phyloP scores from a whole-genome alignment of 139 green algal species.

The Volvox reticuliferus region DNA sequence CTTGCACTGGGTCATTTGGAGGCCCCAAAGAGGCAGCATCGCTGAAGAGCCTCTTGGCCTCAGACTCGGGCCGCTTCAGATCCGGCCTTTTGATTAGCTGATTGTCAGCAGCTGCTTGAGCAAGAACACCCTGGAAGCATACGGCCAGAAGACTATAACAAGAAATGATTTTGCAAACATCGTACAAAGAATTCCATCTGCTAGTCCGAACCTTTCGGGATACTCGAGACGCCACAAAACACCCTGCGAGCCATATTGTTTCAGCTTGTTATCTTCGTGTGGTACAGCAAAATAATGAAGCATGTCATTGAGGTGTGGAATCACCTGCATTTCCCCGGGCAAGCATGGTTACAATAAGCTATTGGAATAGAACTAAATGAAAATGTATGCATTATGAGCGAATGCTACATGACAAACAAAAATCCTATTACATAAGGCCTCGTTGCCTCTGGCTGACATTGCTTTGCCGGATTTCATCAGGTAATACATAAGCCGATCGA shows the following conservation, averaged over 20 bases:
- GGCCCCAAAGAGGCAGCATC: background rate
- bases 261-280: too few species aligned
- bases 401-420: too few species aligned
- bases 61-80: conserved; percentile 44
- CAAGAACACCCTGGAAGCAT: conserved; percentile 26
- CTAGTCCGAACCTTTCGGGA: background rate
- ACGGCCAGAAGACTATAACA: background rate
- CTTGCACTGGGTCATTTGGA: background rate
- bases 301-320: too few species aligned
- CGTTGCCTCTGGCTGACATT: too few species aligned
- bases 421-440: too few species aligned
- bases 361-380: too few species aligned
- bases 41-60: conserved; percentile 46
- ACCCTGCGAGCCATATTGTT: background rate
- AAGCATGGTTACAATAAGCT: too few species aligned
- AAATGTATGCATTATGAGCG: too few species aligned
- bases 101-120: conserved; percentile 27
- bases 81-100: conserved; percentile 61
- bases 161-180: background rate
- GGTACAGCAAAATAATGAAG: too few species aligned
- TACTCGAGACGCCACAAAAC: background rate
- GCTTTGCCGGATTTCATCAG: too few species aligned
- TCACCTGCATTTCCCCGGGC: too few species aligned
- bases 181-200: background rate
- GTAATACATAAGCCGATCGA: too few species aligned